Evolutionary conservation across 2,329 filamentous ascomycete genomes (phyloP).

Genomic region (Phaeosphaeria sp.): DNA sequence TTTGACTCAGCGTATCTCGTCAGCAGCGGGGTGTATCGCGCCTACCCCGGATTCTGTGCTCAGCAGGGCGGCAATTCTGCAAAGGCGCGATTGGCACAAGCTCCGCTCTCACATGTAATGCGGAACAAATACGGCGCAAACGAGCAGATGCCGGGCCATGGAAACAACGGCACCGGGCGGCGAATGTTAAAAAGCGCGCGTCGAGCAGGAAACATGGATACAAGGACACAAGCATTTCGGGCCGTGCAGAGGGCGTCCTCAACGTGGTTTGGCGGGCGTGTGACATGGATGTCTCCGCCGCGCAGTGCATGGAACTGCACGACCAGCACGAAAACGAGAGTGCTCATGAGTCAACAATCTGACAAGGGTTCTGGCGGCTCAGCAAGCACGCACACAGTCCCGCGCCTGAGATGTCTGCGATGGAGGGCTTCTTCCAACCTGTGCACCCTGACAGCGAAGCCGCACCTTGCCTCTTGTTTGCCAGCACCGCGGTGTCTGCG

Average conservation of each 20-base stretch:
- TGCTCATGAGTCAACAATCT: not conserved
- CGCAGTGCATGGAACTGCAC: not conserved
- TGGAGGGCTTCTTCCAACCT: no score
- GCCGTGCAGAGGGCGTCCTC: not conserved
- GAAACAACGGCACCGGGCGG: not conserved
- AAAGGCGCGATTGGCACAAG: not conserved
- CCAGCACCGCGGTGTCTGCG: no score
- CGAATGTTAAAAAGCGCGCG: no score
- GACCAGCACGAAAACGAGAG: not conserved
- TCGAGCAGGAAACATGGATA: no score
- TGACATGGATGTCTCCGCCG: not conserved
- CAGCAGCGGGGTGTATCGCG: not conserved
- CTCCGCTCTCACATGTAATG: not conserved
- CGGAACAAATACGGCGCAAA: not conserved
- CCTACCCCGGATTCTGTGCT: slow-evolving; percentile 3
- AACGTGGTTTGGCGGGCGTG: not conserved
- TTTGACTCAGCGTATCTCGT: not conserved
- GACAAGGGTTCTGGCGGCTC: not conserved
- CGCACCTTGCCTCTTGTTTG: not conserved
- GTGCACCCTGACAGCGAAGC: not conserved
- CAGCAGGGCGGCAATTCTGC: not conserved
- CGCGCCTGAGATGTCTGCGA: no score
- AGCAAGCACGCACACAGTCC: not conserved
- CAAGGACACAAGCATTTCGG: not conserved
- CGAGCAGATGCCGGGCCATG: not conserved